Percentiles rank a stretch among this genome's conserved stretches.
Evolutionary conservation across 106 monocot genomes (phyloP).

Genomic region (Allium sativum): DNA sequence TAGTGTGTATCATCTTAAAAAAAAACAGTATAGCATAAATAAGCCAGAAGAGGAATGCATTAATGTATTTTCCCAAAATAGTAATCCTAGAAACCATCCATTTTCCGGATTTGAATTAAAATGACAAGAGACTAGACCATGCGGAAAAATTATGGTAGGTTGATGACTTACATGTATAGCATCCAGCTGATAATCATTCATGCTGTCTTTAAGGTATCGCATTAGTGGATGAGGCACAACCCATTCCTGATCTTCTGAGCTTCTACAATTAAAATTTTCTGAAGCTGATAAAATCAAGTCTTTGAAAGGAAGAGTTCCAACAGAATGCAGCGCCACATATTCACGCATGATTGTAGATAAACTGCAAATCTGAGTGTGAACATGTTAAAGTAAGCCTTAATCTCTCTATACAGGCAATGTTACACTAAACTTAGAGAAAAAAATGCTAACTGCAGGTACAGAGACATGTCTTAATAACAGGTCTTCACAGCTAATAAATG

Average conservation of each 20-base stretch:
- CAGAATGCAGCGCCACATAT: constrained; percentile 68
- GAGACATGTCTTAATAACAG: no score
- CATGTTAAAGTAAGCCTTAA: no score
- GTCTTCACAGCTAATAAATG: no score
- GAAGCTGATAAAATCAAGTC: constrained; percentile 80
- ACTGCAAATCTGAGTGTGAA: constrained; percentile 60
- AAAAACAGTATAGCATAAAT: not conserved
- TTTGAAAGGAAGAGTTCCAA: constrained; percentile 73
- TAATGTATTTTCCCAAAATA: no score
- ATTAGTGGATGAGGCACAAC: constrained; percentile 76
- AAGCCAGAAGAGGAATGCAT: no score
- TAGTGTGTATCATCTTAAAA: not conserved
- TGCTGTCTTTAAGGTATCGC: constrained; percentile 62
- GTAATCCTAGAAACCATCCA: no score
- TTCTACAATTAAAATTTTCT: constrained; percentile 23
- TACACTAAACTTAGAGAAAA: no score
- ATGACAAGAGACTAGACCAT: no score
- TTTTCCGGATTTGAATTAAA: no score
- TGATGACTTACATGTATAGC: constrained; percentile 64
- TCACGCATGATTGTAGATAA: constrained; percentile 96
- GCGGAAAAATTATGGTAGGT: no score
- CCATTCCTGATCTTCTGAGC: constrained; percentile 52
- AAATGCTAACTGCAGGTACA: no score
- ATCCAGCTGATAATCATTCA: constrained; percentile 82
- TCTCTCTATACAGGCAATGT: no score